Percentiles rank a stretch among this genome's conserved stretches.
Conservation (phyloP, 2,329 filamentous ascomycete species). For the Pseudogymnoascus sp. region DNA sequence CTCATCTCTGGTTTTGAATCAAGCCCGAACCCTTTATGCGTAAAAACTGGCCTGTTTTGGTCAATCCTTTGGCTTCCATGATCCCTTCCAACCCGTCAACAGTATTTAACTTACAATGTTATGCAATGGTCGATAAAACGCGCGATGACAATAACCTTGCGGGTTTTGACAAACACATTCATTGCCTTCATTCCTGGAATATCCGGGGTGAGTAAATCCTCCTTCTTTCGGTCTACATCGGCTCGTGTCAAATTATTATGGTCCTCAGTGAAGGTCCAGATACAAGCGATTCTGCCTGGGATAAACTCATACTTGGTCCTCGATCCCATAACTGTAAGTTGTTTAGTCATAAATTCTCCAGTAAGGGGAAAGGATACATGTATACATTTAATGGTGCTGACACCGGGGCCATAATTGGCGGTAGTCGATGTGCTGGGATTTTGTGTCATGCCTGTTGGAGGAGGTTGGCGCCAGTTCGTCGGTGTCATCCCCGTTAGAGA, state of each 20-base stretch:
- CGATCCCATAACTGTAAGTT: neutral
- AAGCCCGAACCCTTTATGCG: neutral
- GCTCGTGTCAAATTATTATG: no score
- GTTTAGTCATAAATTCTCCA: neutral
- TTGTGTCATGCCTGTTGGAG: neutral
- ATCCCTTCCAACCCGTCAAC: neutral
- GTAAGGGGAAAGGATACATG: neutral
- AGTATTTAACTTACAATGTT: neutral
- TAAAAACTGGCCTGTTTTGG: neutral
- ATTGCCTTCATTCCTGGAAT: neutral
- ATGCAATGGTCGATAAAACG: neutral
- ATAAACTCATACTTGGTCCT: neutral
- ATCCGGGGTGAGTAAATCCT: neutral
- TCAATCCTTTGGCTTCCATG: neutral
- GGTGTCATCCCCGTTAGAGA: neutral
- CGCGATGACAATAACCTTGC: neutral
- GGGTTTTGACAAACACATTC: neutral
- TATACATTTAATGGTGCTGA: neutral
- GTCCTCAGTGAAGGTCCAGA: neutral
- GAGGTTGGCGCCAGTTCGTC: neutral
- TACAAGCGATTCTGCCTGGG: neutral
- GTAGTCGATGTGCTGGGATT: neutral
- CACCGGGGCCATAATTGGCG: neutral
- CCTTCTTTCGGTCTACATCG: neutral
- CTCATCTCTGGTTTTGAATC: neutral